Conservation (phyloP, 2,329 filamentous ascomycete species). For the Uncinocarpus reesii region DNA sequence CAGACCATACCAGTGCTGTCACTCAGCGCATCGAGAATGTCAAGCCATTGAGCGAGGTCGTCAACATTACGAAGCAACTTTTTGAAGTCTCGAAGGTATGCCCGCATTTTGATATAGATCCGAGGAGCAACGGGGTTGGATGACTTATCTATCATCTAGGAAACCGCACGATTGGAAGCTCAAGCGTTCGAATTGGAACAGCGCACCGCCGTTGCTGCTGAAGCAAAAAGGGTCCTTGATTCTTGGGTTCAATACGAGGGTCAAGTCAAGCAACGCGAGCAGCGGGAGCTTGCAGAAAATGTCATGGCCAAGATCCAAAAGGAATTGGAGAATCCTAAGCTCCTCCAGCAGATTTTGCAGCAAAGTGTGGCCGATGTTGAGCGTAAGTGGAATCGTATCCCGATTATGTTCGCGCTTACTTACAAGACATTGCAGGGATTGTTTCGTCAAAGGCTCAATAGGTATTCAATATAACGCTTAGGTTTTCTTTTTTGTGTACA, state of each 20-base stretch:
- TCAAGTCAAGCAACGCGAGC: conserved; percentile 98
- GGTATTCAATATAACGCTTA: conserved; percentile 1
- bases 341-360: conserved; percentile 92
- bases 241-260: conserved; percentile 98
- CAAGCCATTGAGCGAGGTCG: conserved; percentile 84
- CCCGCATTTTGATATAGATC: neutral
- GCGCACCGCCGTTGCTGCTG: conserved; percentile 77
- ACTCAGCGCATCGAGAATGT: conserved; percentile 90
- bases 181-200: conserved; percentile 97
- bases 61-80: conserved; percentile 92
- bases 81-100: conserved; percentile 94
- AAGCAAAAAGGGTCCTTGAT: conserved; percentile 92
- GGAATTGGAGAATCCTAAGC: conserved; percentile 96
- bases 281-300: conserved; percentile 84
- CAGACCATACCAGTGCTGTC: conserved; percentile 91
- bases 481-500: conserved; percentile 12
- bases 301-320: conserved; percentile 97
- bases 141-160: conserved; percentile 44
- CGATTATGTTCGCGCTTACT: conserved; percentile 12
- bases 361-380: conserved; percentile 94
- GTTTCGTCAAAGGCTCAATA: conserved; percentile 19
- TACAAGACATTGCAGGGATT: conserved; percentile 17
- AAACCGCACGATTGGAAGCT: conserved; percentile 93
- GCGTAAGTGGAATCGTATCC: conserved; percentile 50
- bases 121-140: neutral